A percentile compares a stretch with the other conserved stretches of the same genome.
These are phyloP conservation scores for Trichosporon faecale DNA, from an alignment of 1,284 basidiomycete species.

Conservation along the genomic window DNA sequence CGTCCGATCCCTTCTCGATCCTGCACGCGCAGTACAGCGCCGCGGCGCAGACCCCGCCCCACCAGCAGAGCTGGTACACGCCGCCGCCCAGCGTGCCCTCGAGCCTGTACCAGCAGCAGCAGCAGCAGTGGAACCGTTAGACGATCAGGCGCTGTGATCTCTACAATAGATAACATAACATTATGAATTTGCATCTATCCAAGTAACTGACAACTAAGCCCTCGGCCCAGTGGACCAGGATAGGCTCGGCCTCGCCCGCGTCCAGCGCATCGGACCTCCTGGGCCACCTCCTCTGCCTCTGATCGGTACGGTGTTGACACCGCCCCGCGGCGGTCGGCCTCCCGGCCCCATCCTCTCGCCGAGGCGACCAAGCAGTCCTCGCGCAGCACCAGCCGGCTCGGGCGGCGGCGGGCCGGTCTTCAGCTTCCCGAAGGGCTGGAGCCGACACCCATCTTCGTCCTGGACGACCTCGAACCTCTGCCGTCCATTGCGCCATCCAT, in stretches of 20 bases:
- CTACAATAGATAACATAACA: slow-evolving; percentile 2
- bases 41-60: background rate
- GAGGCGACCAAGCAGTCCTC: background rate
- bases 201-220: background rate
- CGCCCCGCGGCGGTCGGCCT: background rate
- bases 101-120: slow-evolving; percentile 13
- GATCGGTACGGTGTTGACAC: background rate
- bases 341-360: background rate
- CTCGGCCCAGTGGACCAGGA: background rate
- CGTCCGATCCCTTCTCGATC: background rate
- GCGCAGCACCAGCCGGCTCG: background rate
- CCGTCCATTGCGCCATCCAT: background rate
- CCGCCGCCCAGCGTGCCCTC: slow-evolving; percentile 13
- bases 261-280: background rate
- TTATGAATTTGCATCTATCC: slow-evolving; percentile 6
- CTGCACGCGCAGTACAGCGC: slow-evolving; percentile 5
- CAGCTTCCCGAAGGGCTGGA: background rate
- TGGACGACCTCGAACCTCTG: background rate
- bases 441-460: background rate
- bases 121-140: slow-evolving; percentile 13
- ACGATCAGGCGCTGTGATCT: background rate
- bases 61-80: slow-evolving; percentile 13
- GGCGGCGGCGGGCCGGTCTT: background rate
- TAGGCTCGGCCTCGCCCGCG: background rate
- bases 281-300: background rate